A percentile compares a stretch with the other conserved stretches of the same genome.
Conservation (phyloP, 2,329 filamentous ascomycete genomes). For the Emericellopsis cladophorae region DNA sequence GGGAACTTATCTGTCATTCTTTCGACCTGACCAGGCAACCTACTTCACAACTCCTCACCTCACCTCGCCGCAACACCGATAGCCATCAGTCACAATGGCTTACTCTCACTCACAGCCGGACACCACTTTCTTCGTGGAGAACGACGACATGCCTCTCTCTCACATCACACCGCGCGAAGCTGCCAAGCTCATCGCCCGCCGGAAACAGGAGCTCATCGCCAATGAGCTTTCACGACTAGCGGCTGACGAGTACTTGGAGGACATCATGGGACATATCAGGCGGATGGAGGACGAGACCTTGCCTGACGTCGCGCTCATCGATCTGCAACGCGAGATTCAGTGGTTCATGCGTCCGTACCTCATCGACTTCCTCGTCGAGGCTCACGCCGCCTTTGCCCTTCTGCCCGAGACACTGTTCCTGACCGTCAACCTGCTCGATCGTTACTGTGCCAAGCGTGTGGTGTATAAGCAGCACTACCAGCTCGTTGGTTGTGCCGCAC, state of each 20-base stretch:
- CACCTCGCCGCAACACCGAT: conserved; percentile 4
- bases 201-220: conserved; percentile 77
- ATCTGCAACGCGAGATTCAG: conserved; percentile 97
- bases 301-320: conserved; percentile 92
- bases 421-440: conserved; percentile 88
- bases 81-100: conserved; percentile 28
- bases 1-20: conserved; percentile 36
- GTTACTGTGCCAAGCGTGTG: conserved; percentile 94
- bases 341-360: conserved; percentile 99
- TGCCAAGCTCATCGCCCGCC: conserved; percentile 63
- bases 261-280: conserved; percentile 88
- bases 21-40: conserved; percentile 13
- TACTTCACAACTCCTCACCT: conserved; percentile 7
- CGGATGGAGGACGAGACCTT: conserved; percentile 92
- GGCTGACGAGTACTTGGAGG: conserved; percentile 84
- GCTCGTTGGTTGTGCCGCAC: conserved; percentile 86
- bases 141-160: neutral
- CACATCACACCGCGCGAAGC: conserved; percentile 53
- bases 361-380: conserved; percentile 95
- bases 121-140: conserved; percentile 42
- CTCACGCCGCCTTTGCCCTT: conserved; percentile 86
- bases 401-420: conserved; percentile 93
- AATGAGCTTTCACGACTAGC: conserved; percentile 79
- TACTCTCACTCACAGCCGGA: conserved; percentile 21
- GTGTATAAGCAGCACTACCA: conserved; percentile 99